Evolutionary conservation across 768 basidiomycete species (phyloP), one percentile per base, ranked within the genome.

Genomic region (Boletus insuetus): DNA sequence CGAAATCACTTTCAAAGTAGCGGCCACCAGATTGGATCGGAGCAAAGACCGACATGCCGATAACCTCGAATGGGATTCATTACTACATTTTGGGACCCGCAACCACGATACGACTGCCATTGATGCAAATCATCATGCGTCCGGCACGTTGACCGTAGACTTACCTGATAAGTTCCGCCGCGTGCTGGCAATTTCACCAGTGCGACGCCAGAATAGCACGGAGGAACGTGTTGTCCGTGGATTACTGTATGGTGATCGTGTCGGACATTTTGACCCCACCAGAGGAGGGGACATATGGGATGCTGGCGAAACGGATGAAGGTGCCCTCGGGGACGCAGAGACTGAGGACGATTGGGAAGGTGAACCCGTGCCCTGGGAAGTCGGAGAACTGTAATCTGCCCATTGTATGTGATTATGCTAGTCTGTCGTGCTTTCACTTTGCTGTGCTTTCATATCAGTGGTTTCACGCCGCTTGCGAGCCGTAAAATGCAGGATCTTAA

Each of bases 351-450:
- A 74, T 58, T 92, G 90, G 90, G 90, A 91, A 70, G 83, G 86
- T 35, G 89, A 91, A 69, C 85, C 86, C 37, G 79, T 91, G 35
- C 86, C 89, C 56, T 92, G 90, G 90, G 87, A 87, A 70, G 77
- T 82, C 10, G 90, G 83, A 49, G 90, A 90, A 63, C 63, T 92
- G 70, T 91, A 79, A 72, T 50, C 56, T 39, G 49, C 22, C 47
- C 54, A 44, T 54, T 56, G 63, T 70, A 69, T 69, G 73, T 72
- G 67, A 50, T 62, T 63, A 59, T 62, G 56, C 53, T 56, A 66
- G 48, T 47, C 53, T 60, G 52, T 46, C 14, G 51, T 59, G 51
- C 61, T 39, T 71, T 66, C 59, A 60, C 63, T 59, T 64, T 71
- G 58, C 66, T 60, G 66, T 70, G 68, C 61, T 65, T 59, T 71